phyloP scores from a whole-genome alignment of 2,329 filamentous ascomycete genomes.

The Aureobasidium leucospermi region DNA sequence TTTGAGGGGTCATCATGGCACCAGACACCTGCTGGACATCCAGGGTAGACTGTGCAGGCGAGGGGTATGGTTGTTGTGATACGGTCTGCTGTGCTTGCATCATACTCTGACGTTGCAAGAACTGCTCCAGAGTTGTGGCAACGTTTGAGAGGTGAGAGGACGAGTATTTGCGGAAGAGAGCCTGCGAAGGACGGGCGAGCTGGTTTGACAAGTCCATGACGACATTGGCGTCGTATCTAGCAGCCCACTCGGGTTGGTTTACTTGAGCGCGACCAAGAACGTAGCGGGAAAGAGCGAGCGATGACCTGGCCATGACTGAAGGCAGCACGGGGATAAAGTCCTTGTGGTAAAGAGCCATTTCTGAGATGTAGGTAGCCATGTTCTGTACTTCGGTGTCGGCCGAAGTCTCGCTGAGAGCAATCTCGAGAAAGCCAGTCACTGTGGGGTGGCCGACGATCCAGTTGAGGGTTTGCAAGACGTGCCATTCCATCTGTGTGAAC shows the following conservation, averaged over 20 bases:
- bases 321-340: constrained; percentile 92
- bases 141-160: constrained; percentile 59
- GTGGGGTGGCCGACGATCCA: constrained; percentile 96
- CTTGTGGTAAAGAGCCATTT: constrained; percentile 92
- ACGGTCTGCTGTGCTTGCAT: constrained; percentile 25
- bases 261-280: constrained; percentile 75
- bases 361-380: constrained; percentile 88
- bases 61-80: constrained; percentile 14
- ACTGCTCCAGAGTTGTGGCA: constrained; percentile 57
- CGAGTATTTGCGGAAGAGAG: constrained; percentile 61
- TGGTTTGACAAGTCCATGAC: constrained; percentile 58
- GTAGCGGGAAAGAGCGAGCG: constrained; percentile 76
- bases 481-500: constrained; percentile 99
- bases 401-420: constrained; percentile 67
- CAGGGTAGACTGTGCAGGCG: constrained; percentile 18
- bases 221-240: constrained; percentile 62
- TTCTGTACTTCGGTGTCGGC: constrained; percentile 86
- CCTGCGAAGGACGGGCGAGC: constrained; percentile 59
- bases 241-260: constrained; percentile 63
- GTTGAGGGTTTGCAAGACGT: constrained; percentile 92
- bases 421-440: constrained; percentile 84
- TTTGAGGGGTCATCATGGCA: constrained; percentile 64
- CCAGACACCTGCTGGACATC: constrained; percentile 42
- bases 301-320: constrained; percentile 82
- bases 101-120: constrained; percentile 54